phyloP scores from a whole-genome alignment of 306 rosid genomes.

The Cucurbita maxima region DNA sequence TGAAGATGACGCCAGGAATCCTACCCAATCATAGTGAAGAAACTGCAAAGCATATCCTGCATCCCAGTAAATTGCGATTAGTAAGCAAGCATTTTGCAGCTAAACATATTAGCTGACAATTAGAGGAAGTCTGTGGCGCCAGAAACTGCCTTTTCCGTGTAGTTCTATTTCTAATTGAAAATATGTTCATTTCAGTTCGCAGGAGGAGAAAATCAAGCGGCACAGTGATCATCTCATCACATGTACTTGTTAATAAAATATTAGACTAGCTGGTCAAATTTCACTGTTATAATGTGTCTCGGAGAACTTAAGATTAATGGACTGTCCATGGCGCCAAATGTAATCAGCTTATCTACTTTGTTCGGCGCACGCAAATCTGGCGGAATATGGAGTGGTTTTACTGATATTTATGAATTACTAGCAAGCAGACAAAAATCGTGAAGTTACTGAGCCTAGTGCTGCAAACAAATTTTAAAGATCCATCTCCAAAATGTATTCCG shows the following conservation, averaged over 20 bases:
- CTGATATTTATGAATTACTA: not conserved
- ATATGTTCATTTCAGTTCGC: not conserved
- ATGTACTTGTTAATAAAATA: not conserved
- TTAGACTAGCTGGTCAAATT: not conserved
- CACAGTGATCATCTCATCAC: not conserved
- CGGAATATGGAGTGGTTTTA: not conserved
- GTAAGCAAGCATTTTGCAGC: slow-evolving; percentile 10
- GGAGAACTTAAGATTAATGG: not conserved
- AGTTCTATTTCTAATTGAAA: not conserved
- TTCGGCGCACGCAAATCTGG: not conserved
- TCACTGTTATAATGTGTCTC: not conserved
- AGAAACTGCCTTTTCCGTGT: not conserved
- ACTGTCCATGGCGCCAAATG: not conserved
- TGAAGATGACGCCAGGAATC: slow-evolving; percentile 9
- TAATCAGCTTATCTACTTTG: not conserved
- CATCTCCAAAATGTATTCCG: not conserved
- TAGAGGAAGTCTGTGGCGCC: not conserved
- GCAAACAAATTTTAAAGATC: not conserved
- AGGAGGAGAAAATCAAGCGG: not conserved
- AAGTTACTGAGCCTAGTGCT: not conserved
- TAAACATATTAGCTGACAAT: not conserved
- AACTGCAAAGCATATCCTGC: slow-evolving; percentile 99
- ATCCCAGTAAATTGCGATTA: slow-evolving; percentile 14
- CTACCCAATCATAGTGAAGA: slow-evolving; percentile 91
- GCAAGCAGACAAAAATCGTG: not conserved